Evolutionary conservation across 2,329 filamentous ascomycete species (phyloP), one percentile per base, ranked within the genome.

Genomic region (Lasiodiplodia citricola): DNA sequence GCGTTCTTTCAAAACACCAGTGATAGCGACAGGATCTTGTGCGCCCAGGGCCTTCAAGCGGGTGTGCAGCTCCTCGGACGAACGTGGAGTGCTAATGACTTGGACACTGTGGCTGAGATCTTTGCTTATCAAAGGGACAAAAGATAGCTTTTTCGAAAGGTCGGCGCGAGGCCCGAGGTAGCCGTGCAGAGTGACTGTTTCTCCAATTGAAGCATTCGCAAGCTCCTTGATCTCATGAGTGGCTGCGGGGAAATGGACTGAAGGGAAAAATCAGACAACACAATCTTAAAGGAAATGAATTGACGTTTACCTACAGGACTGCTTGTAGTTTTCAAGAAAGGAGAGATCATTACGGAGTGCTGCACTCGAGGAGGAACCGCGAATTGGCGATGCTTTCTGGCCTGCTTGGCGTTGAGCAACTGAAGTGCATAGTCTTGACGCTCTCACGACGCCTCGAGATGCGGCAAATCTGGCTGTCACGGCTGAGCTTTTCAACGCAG

Each of bases 101-200:
- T 88, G 86, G 5, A 89, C 77, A 57, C 77, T 83, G 54, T 79
- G 75, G 56, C 73, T 77, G 74, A 84, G 81, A 28, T 78, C 79
- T 63, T 78, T 82, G 71, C 82, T 82, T 31, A 79, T 80, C 44
- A 89, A 76, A 63, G 90, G 86, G 58, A 90, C 90, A 75, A 97
- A 97, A 2, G 87, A 87, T 23, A 96, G 82, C 50, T 87, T 88
- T 66, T 89, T 89, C 35, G 88, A 89, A 25, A 94, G 83, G 73
- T 92, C 88, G 70, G 88, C 86, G 37, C 89, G 86, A 70, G 88
- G 88, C 31, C 89, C 88, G 0, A 97, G 79, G 73, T 94, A 96
- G 23, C 94, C 94, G 77, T 90, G 85, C 0, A 92, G 78, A 0
- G 84, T 83, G 38, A 91, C 83, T 23, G 80, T 75, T 8, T 82